Evolutionary conservation across 2,329 filamentous ascomycete genomes (phyloP).

Genomic region (Pseudogymnoascus sp.): DNA sequence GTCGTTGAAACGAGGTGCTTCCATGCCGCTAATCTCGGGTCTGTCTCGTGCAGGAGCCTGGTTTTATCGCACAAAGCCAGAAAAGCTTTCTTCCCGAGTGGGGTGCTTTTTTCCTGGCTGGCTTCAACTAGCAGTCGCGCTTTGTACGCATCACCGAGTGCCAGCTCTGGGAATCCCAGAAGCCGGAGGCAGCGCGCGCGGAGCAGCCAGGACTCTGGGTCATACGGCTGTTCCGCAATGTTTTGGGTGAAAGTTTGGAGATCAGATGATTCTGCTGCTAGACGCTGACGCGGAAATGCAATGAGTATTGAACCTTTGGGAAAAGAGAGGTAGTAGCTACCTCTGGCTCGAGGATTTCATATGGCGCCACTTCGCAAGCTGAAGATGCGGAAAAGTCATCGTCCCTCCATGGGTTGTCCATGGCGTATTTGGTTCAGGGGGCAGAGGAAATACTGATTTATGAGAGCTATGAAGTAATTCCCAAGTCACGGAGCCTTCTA

Average conservation of each 20-base stretch:
- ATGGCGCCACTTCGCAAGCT: slow-evolving; percentile 23
- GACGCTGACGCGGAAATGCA: slow-evolving; percentile 20
- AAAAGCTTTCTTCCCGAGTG: slow-evolving; percentile 25
- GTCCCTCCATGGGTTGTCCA: slow-evolving; percentile 22
- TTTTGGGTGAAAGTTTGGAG: slow-evolving; percentile 21
- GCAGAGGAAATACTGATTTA: not conserved
- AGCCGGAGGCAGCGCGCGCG: slow-evolving; percentile 24
- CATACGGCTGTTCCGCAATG: slow-evolving; percentile 23
- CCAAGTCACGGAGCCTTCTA: slow-evolving; percentile 4
- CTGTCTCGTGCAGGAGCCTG: slow-evolving; percentile 22
- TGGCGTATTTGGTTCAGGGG: slow-evolving; percentile 9
- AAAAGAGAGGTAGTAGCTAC: slow-evolving; percentile 18
- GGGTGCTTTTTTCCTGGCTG: slow-evolving; percentile 18
- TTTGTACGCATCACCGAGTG: slow-evolving; percentile 30
- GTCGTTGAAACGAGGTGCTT: slow-evolving; percentile 22
- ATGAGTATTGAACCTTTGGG: not conserved
- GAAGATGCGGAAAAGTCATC: slow-evolving; percentile 22
- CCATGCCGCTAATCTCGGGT: slow-evolving; percentile 23
- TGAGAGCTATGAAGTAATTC: slow-evolving; percentile 1
- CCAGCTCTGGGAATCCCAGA: slow-evolving; percentile 30
- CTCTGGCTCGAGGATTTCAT: slow-evolving; percentile 20
- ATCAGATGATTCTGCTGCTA: slow-evolving; percentile 20
- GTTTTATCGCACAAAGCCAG: slow-evolving; percentile 25
- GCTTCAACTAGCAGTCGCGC: slow-evolving; percentile 29
- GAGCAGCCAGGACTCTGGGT: slow-evolving; percentile 26